These are phyloP conservation scores for Tylopilus rubrobrunneus DNA, from an alignment of 768 basidiomycete genomes.

Conservation along the genomic window DNA sequence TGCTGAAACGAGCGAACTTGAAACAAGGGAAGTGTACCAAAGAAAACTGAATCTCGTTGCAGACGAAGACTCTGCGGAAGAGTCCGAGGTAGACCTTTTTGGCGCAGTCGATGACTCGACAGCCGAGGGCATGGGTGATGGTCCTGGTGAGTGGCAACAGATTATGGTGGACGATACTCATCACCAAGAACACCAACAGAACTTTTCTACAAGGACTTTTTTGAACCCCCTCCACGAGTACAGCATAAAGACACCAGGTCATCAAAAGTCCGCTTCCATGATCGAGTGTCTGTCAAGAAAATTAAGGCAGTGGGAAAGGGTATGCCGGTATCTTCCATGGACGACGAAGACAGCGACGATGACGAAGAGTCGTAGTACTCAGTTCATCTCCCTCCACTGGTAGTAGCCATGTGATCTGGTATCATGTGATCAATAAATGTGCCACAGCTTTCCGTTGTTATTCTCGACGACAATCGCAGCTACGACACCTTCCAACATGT, in stretches of 20 bases:
- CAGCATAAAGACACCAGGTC: constrained; percentile 18
- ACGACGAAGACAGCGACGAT: constrained; percentile 31
- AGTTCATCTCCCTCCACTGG: background rate
- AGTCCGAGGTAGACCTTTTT: constrained; percentile 64
- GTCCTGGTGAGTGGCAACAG: constrained; percentile 35
- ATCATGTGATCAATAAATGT: constrained; percentile 9
- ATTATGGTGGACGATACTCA: background rate
- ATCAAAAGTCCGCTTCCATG: constrained; percentile 70
- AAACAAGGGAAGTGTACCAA: constrained; percentile 56
- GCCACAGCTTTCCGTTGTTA: constrained; percentile 7
- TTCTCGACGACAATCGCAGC: background rate
- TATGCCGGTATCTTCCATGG: constrained; percentile 45
- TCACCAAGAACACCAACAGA: constrained; percentile 37
- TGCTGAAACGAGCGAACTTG: constrained; percentile 73
- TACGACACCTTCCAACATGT: constrained; percentile 11
- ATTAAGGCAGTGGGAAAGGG: constrained; percentile 73
- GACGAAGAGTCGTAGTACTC: constrained; percentile 29
- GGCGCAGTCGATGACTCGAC: constrained; percentile 48
- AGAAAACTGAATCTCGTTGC: constrained; percentile 57
- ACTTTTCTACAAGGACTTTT: constrained; percentile 74
- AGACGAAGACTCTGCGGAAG: constrained; percentile 49
- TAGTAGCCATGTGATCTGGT: background rate
- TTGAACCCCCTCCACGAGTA: constrained; percentile 51
- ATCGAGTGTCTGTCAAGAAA: constrained; percentile 76
- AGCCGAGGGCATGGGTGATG: constrained; percentile 40